Base-by-base conservation (phyloP, 805 yeast species). In the Pichia insulana region DNA sequence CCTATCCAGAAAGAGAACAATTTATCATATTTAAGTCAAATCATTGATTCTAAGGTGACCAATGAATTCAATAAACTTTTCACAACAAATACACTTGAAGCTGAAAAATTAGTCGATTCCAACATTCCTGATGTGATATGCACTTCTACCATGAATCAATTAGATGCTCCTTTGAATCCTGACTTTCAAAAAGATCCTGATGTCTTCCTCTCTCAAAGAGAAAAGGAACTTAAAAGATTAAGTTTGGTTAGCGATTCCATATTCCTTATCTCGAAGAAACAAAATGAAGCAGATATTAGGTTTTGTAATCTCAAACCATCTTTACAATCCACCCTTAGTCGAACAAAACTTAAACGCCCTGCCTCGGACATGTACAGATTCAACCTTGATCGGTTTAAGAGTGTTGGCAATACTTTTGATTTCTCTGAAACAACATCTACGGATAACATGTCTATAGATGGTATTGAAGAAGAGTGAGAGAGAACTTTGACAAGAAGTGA, bases 101-200 rank as follows among this genome's bases (percentile, higher is more conserved):
- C 4, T 2, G 13, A 9, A 1, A 17, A 30, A 4, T 30, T 39
- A 16, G 47, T 45, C 11, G 57, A 58, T 44, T 1, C 38, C 16
- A 46, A 43, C 32, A 42, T 57, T 16, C 56, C 55, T 0, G 62
- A 60, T 39, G 52, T 59, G 5, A 36, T 56, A 10, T 59, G 57
- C 30, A 37, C 41, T 7, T 54, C 62, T 4, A 35, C 38, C n/a
- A 53, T 60, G 63, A 53, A 50, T 17, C 47, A 39, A 18, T 37
- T 59, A 9, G 62, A 59, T 12, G 31, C 47, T 12, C 45, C 50
- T 7, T 27, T 31, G 7, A 48, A 50, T 15, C 50, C 50, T 19
- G 50, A 47, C 7, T 11, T 16, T 17, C 13, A 10, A 4, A 40
- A 33, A 3, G 38, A 37, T 28, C 10, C 4, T 10, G 41, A 40